Evolutionary conservation across 176 grass and related monocot genomes (phyloP).

Genomic region (Phoenix dactylifera): DNA sequence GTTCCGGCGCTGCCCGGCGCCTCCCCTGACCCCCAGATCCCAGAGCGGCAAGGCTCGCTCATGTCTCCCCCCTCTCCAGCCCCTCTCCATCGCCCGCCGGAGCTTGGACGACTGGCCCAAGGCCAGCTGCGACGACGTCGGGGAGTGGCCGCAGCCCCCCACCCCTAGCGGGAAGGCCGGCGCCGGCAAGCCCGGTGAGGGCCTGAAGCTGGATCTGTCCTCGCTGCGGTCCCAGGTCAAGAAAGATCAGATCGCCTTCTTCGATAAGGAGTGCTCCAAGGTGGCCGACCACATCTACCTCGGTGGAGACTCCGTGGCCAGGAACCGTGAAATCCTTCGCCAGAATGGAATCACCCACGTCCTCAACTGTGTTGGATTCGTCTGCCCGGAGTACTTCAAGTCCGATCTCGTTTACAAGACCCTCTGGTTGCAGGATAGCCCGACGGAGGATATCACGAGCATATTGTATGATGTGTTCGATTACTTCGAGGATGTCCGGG

Average conservation of each 20-base stretch:
- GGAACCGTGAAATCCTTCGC: conserved; percentile 70
- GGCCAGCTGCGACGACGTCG: conserved; percentile 77
- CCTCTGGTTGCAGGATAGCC: conserved; percentile 97
- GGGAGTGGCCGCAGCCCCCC: conserved; percentile 87
- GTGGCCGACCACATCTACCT: conserved; percentile 92
- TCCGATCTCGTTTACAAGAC: conserved; percentile 80
- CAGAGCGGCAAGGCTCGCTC: conserved; percentile 53
- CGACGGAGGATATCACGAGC: conserved; percentile 96
- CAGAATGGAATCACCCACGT: conserved; percentile 93
- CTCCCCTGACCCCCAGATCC: conserved; percentile 79
- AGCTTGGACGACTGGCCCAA: conserved; percentile 85
- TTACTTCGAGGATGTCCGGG: conserved; percentile 97
- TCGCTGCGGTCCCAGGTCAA: conserved; percentile 49
- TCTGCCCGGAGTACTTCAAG: conserved; percentile 94
- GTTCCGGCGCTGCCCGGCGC: conserved; percentile 27
- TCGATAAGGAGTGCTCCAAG: conserved; percentile 99
- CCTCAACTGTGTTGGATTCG: conserved; percentile 94
- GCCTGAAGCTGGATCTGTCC: conserved; percentile 69
- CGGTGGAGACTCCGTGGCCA: conserved; percentile 79
- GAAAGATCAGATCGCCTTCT: conserved; percentile 97
- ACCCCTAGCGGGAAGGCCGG: conserved; percentile 55
- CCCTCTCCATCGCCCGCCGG: conserved; percentile 69
- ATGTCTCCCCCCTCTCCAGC: conserved; percentile 76
- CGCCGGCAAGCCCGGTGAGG: conserved; percentile 43
- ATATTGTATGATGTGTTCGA: conserved; percentile 98